Percentiles rank a stretch among this genome's conserved stretches.
These are phyloP conservation scores for Tremella yokohamensis DNA, from an alignment of 768 basidiomycete genomes.

Conservation along the genomic window DNA sequence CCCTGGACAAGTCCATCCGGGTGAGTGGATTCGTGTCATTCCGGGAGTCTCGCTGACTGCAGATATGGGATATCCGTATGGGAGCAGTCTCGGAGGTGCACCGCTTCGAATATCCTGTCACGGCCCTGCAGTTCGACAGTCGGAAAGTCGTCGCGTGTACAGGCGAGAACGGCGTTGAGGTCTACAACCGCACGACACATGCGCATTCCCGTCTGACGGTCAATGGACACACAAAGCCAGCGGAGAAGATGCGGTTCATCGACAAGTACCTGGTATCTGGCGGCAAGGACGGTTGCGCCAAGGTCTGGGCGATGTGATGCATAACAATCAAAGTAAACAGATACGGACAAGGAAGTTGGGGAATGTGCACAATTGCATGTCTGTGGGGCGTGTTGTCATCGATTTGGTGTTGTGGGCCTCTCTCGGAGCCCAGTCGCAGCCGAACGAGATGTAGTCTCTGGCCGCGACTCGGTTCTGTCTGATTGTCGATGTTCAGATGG, in stretches of 20 bases:
- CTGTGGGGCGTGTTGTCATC: no score
- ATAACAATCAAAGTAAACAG: no score
- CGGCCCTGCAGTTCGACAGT: constrained; percentile 87
- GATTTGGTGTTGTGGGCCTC: no score
- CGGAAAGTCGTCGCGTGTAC: constrained; percentile 87
- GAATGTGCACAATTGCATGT: no score
- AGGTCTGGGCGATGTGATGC: constrained; percentile 81
- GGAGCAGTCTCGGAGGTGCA: constrained; percentile 84
- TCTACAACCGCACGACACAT: constrained; percentile 91
- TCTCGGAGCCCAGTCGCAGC: no score
- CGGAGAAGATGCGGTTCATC: constrained; percentile 87
- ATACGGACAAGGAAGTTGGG: no score
- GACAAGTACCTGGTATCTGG: constrained; percentile 91
- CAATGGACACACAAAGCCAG: constrained; percentile 90
- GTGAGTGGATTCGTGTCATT: constrained; percentile 54
- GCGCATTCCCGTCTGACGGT: constrained; percentile 77
- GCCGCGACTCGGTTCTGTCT: no score
- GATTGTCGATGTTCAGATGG: no score
- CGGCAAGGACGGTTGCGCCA: constrained; percentile 76
- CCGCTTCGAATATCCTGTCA: constrained; percentile 84
- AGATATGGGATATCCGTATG: constrained; percentile 96
- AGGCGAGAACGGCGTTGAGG: constrained; percentile 91
- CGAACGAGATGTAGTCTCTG: no score
- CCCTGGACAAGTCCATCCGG: constrained; percentile 85
- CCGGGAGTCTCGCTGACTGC: background rate